A percentile compares a stretch with the other conserved stretches of the same genome.
Evolutionary conservation across 139 green algal species (phyloP).

Genomic region (Gonium pectorale): DNA sequence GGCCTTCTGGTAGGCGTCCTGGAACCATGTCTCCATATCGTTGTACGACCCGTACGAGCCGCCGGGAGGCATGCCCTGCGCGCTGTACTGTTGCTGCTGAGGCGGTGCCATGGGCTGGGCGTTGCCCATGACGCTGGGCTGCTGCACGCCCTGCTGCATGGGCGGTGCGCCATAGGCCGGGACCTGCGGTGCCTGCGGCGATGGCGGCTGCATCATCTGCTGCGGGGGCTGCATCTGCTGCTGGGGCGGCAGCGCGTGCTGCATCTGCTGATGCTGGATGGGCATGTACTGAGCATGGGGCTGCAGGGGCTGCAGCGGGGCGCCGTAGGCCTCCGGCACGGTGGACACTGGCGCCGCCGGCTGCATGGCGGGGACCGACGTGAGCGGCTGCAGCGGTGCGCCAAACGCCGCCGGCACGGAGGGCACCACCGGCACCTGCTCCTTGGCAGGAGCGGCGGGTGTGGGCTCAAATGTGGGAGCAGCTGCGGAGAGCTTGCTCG

Average conservation of each 20-base stretch:
- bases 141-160: background rate
- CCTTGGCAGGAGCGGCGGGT: background rate
- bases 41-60: background rate
- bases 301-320: background rate
- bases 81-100: background rate
- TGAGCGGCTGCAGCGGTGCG: conserved; percentile 11
- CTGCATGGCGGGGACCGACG: background rate
- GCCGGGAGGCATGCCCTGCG: background rate
- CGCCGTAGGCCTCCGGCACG: conserved; percentile 3
- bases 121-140: background rate
- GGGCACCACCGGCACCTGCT: background rate
- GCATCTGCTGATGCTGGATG: background rate
- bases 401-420: conserved; percentile 13
- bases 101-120: background rate
- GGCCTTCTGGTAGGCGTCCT: conserved; percentile 40
- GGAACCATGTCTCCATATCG: conserved; percentile 41
- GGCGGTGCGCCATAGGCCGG: background rate
- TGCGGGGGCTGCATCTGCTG: background rate
- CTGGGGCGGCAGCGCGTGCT: background rate
- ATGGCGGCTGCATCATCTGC: background rate
- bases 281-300: background rate
- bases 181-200: background rate
- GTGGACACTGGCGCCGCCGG: background rate
- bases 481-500: conserved; percentile 37
- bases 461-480: conserved; percentile 31